phyloP scores from a whole-genome alignment of 139 green algal species.

The Auxenochlorella pyrenoidosa region DNA sequence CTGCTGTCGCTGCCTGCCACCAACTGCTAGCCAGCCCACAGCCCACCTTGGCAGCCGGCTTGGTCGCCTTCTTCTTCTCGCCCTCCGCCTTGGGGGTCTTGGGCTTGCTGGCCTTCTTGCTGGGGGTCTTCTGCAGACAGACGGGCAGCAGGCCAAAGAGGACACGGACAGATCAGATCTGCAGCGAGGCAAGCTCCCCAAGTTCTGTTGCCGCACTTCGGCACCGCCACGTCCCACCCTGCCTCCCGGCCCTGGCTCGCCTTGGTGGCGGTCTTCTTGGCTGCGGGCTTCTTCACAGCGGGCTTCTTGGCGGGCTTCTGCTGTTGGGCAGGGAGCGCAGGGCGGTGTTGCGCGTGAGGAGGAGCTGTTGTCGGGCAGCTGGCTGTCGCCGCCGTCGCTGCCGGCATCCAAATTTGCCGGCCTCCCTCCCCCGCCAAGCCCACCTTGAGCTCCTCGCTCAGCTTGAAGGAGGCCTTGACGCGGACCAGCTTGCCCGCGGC shows the following conservation, averaged over 20 bases:
- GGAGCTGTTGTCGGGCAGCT: constrained; percentile 36
- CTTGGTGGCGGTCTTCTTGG: constrained; percentile 16
- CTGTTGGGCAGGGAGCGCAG: not conserved
- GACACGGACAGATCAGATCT: too few species aligned
- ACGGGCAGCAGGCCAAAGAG: too few species aligned
- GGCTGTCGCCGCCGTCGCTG: not conserved
- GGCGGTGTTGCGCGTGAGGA: not conserved
- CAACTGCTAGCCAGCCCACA: too few species aligned
- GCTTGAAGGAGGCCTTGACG: constrained; percentile 74
- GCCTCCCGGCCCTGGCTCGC: too few species aligned
- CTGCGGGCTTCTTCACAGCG: not conserved
- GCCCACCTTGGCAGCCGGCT: not conserved
- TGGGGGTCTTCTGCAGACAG: not conserved
- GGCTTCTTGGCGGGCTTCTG: not conserved
- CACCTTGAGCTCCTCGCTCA: constrained; percentile 60
- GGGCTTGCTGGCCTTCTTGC: constrained; percentile 8
- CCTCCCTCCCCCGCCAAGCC: not conserved
- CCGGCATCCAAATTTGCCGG: not conserved
- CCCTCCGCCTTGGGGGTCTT: constrained; percentile 4
- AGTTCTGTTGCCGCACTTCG: too few species aligned
- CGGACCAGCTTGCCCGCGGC: constrained; percentile 66
- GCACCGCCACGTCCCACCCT: too few species aligned
- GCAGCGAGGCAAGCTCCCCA: too few species aligned
- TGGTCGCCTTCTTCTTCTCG: constrained; percentile 18
- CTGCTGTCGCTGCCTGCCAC: too few species aligned